A percentile compares a stretch with the other conserved stretches of the same genome.
phyloP scores from a whole-genome alignment of 257 asterid species.

The Nicotiana knightiana region DNA sequence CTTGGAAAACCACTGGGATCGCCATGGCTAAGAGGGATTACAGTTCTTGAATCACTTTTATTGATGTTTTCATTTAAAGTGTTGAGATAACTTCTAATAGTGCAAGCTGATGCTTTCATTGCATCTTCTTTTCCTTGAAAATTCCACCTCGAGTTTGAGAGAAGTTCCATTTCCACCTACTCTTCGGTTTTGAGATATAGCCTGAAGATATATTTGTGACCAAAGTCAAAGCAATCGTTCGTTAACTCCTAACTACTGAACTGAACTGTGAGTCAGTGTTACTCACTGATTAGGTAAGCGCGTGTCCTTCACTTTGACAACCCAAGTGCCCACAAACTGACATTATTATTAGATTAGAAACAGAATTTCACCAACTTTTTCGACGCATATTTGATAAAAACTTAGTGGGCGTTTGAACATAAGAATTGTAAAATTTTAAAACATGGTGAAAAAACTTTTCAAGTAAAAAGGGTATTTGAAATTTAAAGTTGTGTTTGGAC shows the following conservation, averaged over 20 bases:
- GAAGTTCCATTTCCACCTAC: slow-evolving; percentile 6
- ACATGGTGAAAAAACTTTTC: too few species aligned
- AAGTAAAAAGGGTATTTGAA: too few species aligned
- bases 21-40: slow-evolving; percentile 57
- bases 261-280: not conserved
- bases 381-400: too few species aligned
- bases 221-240: not conserved
- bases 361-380: too few species aligned
- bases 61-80: slow-evolving; percentile 21
- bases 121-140: slow-evolving; percentile 22
- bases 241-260: not conserved
- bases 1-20: slow-evolving; percentile 58
- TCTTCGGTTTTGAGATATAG: too few species aligned
- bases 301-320: not conserved
- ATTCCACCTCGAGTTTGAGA: slow-evolving; percentile 13
- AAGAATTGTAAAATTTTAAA: too few species aligned
- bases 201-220: not conserved
- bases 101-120: slow-evolving; percentile 18
- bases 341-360: not conserved
- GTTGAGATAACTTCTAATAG: slow-evolving; percentile 10
- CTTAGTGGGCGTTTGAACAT: too few species aligned
- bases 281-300: not conserved
- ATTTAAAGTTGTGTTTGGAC: too few species aligned
- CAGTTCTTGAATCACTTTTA: slow-evolving; percentile 27
- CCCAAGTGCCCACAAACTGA: not conserved